Evolutionary conservation across 2,329 filamentous ascomycete genomes (phyloP).

Genomic region (Penicillium concentricum): DNA sequence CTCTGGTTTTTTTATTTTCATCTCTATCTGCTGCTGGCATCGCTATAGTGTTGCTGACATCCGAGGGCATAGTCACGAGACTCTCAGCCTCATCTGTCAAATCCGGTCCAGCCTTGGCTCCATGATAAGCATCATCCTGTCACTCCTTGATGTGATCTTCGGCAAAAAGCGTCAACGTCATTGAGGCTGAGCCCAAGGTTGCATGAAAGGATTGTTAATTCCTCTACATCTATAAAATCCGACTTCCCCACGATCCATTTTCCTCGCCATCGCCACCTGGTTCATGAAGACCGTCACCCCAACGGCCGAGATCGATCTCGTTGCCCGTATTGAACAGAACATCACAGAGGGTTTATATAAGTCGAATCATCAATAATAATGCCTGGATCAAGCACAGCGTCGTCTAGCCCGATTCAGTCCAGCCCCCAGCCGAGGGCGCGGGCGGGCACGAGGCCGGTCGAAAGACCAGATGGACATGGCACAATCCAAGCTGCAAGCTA

Average conservation of each 20-base stretch:
- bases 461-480: constrained; percentile 3
- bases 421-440: not conserved
- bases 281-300: constrained; percentile 35
- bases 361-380: not conserved
- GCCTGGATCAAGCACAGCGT: constrained; percentile 9
- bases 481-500: not conserved
- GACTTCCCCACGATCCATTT: not conserved
- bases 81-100: constrained; percentile 2
- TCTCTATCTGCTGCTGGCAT: not conserved
- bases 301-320: constrained; percentile 37
- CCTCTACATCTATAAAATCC: not conserved
- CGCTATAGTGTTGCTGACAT: not conserved
- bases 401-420: constrained; percentile 3
- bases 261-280: constrained; percentile 20
- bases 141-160: constrained; percentile 9
- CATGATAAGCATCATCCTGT: constrained; percentile 13
- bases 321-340: constrained; percentile 16
- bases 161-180: constrained; percentile 11
- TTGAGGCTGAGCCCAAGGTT: constrained; percentile 8
- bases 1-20: not conserved
- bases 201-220: not conserved
- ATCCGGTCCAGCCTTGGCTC: constrained; percentile 5
- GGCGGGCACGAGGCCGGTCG: not conserved
- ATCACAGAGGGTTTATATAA: not conserved
- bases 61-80: not conserved